Base-by-base conservation (phyloP, 176 grass and related monocot genomes). In the Paspalum vaginatum region DNA sequence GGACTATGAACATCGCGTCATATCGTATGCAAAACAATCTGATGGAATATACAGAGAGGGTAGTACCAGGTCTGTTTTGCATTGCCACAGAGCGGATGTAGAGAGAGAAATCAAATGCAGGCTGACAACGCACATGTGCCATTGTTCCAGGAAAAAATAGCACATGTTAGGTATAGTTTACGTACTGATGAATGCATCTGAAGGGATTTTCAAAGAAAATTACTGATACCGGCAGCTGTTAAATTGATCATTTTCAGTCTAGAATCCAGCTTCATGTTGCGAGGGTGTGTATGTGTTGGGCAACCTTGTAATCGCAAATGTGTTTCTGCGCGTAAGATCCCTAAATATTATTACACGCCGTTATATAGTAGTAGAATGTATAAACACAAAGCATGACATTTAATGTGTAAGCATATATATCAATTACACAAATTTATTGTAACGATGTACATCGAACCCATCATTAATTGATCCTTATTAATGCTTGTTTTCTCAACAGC, bases 401-500 rank as follows among this genome's bases (percentile, higher is more conserved):
- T 66, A 9, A 0, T 43, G 1, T 60, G 22, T 58, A 58, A 24
- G 21, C 9, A 37, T 11, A 51, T 6, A 32, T 32, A 51, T 5
- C 22, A 11, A 38, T 8, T 7, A 26, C n/a, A 20, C 13, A 21
- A 8, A 8, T 8, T 14, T n/a, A 18, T 41, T 40, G 46, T 12
- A 32, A 32, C 32, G 32, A 32, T 24, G 53, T 43, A 10, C 5
- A 9, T 4, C 2, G 9, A n/a, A 44, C 45, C 6, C 27, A 26
- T 24, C 58, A 1, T 12, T 27, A 14, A 43, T 52, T 88, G 54
- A 72, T 37, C 22, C 49, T 45, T 1, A 14, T 45, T 1, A 14
- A 15, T 42, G 8, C 39, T 49, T 68, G 11, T 14, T 79, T 22
- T 70, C 15, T 45, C 26, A 63, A 56, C 86, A 97, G 94, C 85